Percentiles rank a stretch among this genome's conserved stretches.
These are phyloP conservation scores for Geotrichum cucujoidarum DNA, from an alignment of 1,139 yeast genomes.

Conservation along the genomic window DNA sequence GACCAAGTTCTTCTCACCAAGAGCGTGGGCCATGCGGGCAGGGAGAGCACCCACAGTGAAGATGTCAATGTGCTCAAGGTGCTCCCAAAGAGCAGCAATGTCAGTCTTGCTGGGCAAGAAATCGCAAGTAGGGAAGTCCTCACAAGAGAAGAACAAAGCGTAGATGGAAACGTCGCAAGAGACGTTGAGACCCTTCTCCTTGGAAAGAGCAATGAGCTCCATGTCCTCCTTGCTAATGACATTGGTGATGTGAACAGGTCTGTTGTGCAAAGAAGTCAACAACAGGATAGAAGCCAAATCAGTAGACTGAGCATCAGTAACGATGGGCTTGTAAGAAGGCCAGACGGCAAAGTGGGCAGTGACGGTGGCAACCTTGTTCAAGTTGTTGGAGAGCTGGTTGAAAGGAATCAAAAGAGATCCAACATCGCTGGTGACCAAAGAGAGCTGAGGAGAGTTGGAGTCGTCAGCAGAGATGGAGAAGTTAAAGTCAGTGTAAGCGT, in stretches of 20 bases:
- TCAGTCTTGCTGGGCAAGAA: constrained; percentile 79
- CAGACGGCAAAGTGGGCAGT: constrained; percentile 76
- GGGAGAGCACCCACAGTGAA: constrained; percentile 85
- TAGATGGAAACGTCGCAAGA: constrained; percentile 88
- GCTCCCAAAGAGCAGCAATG: constrained; percentile 77
- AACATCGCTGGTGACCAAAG: constrained; percentile 60
- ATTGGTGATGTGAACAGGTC: constrained; percentile 85
- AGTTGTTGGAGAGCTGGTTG: constrained; percentile 58
- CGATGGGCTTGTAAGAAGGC: constrained; percentile 80
- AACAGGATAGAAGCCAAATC: constrained; percentile 86
- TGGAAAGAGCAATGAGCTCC: constrained; percentile 78
- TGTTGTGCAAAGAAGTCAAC: constrained; percentile 80
- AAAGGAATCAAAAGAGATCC: constrained; percentile 80
- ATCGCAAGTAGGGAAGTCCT: constrained; percentile 60
- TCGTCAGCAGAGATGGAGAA: constrained; percentile 80
- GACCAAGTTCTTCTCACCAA: constrained; percentile 55
- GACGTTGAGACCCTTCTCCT: constrained; percentile 72
- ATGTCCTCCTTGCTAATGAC: constrained; percentile 79
- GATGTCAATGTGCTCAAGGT: constrained; percentile 69
- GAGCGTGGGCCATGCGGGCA: constrained; percentile 60
- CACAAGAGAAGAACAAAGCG: constrained; percentile 69
- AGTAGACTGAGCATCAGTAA: constrained; percentile 89
- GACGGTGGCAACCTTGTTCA: constrained; percentile 65
- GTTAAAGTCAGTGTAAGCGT: constrained; percentile 73
- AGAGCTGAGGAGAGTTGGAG: constrained; percentile 56